Percentiles rank a stretch among this genome's conserved stretches.
These are phyloP conservation scores for Pouteria campechiana DNA, from an alignment of 179 eudicot species.

Conservation along the genomic window DNA sequence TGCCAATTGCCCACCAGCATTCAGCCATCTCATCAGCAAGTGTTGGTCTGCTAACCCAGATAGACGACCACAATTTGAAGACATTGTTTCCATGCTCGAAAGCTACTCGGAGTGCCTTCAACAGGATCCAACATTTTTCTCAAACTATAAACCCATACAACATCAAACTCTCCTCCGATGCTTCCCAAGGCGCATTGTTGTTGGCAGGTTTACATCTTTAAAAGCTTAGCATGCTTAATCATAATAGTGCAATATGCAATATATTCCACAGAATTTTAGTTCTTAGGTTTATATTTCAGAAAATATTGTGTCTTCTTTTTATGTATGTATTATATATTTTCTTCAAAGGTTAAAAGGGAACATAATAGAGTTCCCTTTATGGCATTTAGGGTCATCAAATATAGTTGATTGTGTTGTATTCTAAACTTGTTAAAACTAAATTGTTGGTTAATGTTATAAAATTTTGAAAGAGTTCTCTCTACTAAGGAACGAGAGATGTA, in stretches of 20 bases:
- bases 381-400: too few species aligned
- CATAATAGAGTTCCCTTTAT: too few species aligned
- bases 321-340: too few species aligned
- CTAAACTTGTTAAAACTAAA: too few species aligned
- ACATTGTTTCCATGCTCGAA: conserved; percentile 60
- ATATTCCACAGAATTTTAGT: too few species aligned
- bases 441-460: too few species aligned
- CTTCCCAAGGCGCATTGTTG: conserved; percentile 37
- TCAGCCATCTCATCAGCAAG: conserved; percentile 54
- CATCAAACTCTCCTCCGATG: conserved; percentile 23
- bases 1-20: conserved; percentile 48
- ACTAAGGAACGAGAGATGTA: too few species aligned
- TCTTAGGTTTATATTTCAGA: too few species aligned
- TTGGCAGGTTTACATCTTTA: conserved; percentile 15
- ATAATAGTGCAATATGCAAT: conserved; percentile 4
- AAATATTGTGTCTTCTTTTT: too few species aligned
- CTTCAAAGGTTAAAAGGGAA: too few species aligned
- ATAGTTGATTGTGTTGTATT: too few species aligned
- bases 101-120: conserved; percentile 36
- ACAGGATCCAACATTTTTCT: conserved; percentile 63
- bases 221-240: conserved; percentile 9
- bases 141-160: conserved; percentile 26
- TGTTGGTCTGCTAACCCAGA: conserved; percentile 85
- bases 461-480: too few species aligned
- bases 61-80: conserved; percentile 72